Evolutionary conservation across 148 eudicot genomes (phyloP), one percentile per base, ranked within the genome.

Genomic region (Silene uniflora): DNA sequence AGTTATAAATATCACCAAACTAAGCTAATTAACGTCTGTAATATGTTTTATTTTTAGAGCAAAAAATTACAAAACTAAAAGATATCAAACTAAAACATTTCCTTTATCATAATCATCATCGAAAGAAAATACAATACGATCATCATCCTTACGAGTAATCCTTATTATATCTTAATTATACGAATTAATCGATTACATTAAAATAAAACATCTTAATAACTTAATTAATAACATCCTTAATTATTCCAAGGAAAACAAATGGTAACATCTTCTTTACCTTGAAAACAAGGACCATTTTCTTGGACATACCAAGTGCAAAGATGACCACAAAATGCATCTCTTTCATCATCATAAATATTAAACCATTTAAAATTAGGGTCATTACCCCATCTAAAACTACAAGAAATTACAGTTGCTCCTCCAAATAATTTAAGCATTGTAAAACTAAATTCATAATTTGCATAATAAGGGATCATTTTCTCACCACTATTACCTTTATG

Each of bases 401-500:
- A 81, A 60, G 19, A 76, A 24, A 12, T 76, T 21, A 58, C 29
- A 0, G 83, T 76, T 7, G 54, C 29, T 0, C 42, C 70, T 3
- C 67, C 23, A 0, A 67, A 39, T 39, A 1, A 21, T 66, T 66
- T 39, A 39, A 12, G 73, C 7, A 6, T 25, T 5, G 5, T 2
- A 14, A 81, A 76, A 0, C 6, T 2, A 11, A 73, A 67, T 14
- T 27, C 56, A 32, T 64, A 76, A 1, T 1, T 1, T 0, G 10
- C 56, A 12, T 16, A 2, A 8, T 42, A 58, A 0, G 62, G 62
- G 5, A 81, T 17, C 0, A 10, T 0, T 8, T 76, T 70, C 5
- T 66, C 56, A 5, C 80, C 77, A 73, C 73, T 74, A 24, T 76
- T 47, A 6, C 68, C 74, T 46, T 24, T 39, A 10, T 73, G 73